Base-by-base conservation (phyloP, 2,329 filamentous ascomycete species). In the Colletotrichum aenigma region DNA sequence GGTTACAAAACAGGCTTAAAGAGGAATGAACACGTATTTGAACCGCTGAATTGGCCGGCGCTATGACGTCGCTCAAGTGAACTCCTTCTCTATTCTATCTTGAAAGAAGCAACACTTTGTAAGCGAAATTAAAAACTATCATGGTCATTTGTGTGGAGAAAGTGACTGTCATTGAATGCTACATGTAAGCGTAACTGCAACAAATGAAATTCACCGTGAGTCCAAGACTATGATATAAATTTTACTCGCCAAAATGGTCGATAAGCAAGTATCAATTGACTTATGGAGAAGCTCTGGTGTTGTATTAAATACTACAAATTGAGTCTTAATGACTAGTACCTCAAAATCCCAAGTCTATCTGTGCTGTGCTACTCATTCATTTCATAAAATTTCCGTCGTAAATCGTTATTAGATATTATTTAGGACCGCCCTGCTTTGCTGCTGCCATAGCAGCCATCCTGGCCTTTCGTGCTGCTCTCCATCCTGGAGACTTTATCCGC, bases 391-490 rank as follows among this genome's bases (percentile, higher is more conserved):
- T 52, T 13, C 55, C 24, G 9, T 58, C 55, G 26, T 58, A 26
- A 58, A 30, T 58, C 55, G 30, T 71, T 7, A 32, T 71, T 15
- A 38, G 3, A 13, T 66, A 18, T 64, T n/a, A 75, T 71, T 60
- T 75, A 26, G 56, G 48, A 1, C 70, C 70, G 4, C 58, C 64
- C 21, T 67, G 70, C 70, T 60, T 73, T 6, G 72, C 52, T n/a
- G 71, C 71, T 12, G 71, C 66, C 61, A 48, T 70, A 10, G 69
- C 73, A 7, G 64, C 73, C 73, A 75, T 75, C 48, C 52, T 75
- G 43, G 73, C 73, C 24, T 75, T 75, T 7, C 73, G 64, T 18
- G 70, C 73, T 9, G 73, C 73, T 15, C 73, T 68, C 73, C 73
- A 75, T n/a, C 70, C 73, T 3, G 73, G 73, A 38, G 73, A 75